Percentiles rank a stretch among this genome's conserved stretches.
Evolutionary conservation across 2,329 filamentous ascomycete genomes (phyloP).

Genomic region (Arthroderma uncinatum): DNA sequence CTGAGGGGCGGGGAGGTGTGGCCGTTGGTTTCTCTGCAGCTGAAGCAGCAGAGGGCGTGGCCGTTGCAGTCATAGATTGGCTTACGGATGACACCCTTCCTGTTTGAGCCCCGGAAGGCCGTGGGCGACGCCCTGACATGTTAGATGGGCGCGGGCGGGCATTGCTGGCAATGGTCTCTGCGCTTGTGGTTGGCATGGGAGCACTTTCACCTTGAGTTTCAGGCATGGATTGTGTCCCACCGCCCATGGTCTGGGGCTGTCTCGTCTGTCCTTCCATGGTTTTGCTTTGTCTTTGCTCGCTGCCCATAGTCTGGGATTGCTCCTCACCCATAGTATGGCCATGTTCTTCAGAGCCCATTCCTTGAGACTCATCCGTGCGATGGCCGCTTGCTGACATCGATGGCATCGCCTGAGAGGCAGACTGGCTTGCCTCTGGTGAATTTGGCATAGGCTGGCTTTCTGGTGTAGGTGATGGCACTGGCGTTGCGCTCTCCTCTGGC

Average conservation of each 20-base stretch:
- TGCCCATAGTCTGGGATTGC: background rate
- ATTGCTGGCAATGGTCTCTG: background rate
- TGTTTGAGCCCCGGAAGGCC: background rate
- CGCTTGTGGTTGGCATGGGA: background rate
- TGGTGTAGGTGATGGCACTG: background rate
- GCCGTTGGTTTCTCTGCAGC: background rate
- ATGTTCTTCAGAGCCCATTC: background rate
- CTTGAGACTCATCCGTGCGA: background rate
- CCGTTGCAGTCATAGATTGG: background rate
- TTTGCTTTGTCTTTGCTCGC: background rate
- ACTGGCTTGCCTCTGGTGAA: background rate
- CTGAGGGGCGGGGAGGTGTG: background rate
- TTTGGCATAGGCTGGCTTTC: background rate
- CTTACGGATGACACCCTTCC: background rate
- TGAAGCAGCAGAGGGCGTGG: background rate
- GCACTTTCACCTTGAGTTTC: background rate
- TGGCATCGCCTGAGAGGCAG: background rate
- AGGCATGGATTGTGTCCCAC: background rate
- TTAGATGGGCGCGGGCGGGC: background rate
- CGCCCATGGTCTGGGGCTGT: background rate
- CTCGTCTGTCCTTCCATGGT: background rate
- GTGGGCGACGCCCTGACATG: background rate
- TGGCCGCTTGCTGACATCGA: background rate
- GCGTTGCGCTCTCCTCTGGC: background rate
- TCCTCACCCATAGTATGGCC: background rate